These are phyloP conservation scores for Lentinus polychrous DNA, from an alignment of 1,284 basidiomycete species.

Conservation along the genomic window DNA sequence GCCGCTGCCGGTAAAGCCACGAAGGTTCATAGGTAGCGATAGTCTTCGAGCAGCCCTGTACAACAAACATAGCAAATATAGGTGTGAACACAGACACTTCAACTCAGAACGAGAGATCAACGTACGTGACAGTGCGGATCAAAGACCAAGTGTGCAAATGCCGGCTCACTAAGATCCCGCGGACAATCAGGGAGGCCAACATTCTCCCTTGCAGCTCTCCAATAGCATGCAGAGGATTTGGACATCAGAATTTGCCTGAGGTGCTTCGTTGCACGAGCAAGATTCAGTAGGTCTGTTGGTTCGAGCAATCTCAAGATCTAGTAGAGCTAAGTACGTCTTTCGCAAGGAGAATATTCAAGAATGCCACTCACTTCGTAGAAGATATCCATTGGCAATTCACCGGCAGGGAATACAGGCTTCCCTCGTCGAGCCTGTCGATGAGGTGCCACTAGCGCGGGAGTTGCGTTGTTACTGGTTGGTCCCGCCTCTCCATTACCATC, in stretches of 20 bases:
- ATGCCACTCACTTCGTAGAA: too few species aligned
- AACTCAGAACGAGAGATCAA: neutral
- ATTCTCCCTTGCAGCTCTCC: constrained; percentile 10
- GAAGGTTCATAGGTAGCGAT: neutral
- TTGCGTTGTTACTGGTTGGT: too few species aligned
- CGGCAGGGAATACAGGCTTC: too few species aligned
- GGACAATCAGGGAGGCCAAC: constrained; percentile 15
- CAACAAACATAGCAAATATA: neutral
- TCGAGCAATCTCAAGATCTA: constrained; percentile 9
- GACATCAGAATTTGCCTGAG: constrained; percentile 11
- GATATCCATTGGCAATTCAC: too few species aligned
- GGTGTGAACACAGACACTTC: too few species aligned
- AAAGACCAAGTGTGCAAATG: constrained; percentile 13
- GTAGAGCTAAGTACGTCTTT: too few species aligned
- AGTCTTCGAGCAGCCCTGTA: neutral
- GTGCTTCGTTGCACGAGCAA: constrained; percentile 11
- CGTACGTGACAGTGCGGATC: constrained; percentile 13
- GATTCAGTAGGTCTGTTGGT: constrained; percentile 14
- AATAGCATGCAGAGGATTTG: constrained; percentile 6
- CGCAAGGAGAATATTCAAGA: too few species aligned
- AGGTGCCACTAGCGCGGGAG: too few species aligned
- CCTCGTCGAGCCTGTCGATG: too few species aligned
- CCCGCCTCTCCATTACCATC: too few species aligned
- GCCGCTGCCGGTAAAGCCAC: constrained; percentile 2
- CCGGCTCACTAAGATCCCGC: constrained; percentile 13